Evolutionary conservation across 83 land plant genomes (phyloP), one percentile per base, ranked within the genome.

Genomic region (Larix sibirica): DNA sequence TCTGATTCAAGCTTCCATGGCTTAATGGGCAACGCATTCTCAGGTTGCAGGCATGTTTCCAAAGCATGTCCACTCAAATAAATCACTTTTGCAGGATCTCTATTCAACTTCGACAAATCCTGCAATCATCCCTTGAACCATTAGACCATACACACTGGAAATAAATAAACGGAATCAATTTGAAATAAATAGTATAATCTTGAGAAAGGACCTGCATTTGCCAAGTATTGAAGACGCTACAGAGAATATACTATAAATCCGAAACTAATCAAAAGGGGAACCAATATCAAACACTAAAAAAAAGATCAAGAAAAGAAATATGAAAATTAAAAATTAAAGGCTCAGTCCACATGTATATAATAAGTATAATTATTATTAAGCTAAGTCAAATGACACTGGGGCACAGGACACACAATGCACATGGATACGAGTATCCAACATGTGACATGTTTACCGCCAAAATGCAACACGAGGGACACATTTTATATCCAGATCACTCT

Each of bases 41-140:
- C 98, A 7, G 90, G 91, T 81, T 97, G 99, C 77, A 95, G 91
- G 79, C 94, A 82, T 38, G 85, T 38, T 40, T 97, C 99, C 74
- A 86, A 73, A 4, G 98, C 95, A 91, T 97, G 98, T 16, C 91
- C 97, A 83, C 98, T 92, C 42, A 97, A 36, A 65, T 93, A 97
- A 54, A 97, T 75, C 77, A 97, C 83, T 59, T 82, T 89, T 21
- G 95, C 82, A 63, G 96, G 97, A 88, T 97, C 97, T 80, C 99
- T 91, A 82, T 97, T 97, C 70, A 97, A 85, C 87, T 97, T 97
- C 56, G 98, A 91, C 38, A 97, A 85, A 85, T 97, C 99, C 98
- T 97, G 91, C 54, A 21, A 28, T 75, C 12, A 61, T 61, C 38
- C 24, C 65, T 13, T 24, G 60, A 66, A 81, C 28, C 14, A 20